These are phyloP conservation scores for Austroboletus rostrupii DNA, from an alignment of 1,284 basidiomycete genomes.

Conservation along the genomic window DNA sequence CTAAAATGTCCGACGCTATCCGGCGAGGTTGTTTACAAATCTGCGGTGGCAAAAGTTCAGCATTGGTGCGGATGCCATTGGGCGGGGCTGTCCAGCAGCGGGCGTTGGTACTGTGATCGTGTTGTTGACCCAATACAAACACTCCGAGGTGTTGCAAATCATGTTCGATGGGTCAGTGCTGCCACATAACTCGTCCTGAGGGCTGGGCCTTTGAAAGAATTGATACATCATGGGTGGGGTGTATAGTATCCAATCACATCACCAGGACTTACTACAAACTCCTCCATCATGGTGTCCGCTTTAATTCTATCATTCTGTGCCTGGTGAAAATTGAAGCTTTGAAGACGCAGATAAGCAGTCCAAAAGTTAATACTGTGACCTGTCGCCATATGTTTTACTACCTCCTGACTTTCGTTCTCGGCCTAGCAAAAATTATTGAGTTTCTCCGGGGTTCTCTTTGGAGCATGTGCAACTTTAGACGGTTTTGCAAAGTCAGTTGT, in stretches of 20 bases:
- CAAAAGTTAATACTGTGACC: conserved; percentile 1
- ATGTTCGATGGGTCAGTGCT: conserved; percentile 14
- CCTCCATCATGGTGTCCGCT: conserved; percentile 3
- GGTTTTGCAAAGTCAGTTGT: no score
- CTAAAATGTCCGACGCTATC: background rate
- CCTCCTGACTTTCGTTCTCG: no score
- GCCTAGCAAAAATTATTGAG: no score
- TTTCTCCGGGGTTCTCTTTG: no score
- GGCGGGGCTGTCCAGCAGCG: conserved; percentile 3
- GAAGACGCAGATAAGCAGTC: conserved; percentile 2
- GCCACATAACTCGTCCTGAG: background rate
- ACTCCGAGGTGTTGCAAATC: conserved; percentile 17
- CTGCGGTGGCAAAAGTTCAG: conserved; percentile 16
- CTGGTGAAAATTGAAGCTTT: conserved; percentile 3
- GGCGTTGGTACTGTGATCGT: conserved; percentile 9
- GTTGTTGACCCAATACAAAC: conserved; percentile 9
- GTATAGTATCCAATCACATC: conserved; percentile 7
- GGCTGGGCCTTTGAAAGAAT: no score
- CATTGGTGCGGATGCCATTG: conserved; percentile 1
- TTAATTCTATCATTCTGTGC: conserved; percentile 13
- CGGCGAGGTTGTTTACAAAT: conserved; percentile 10
- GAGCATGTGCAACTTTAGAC: no score
- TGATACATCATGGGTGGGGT: background rate
- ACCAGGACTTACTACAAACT: conserved; percentile 1
- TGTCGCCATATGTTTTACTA: no score